These are phyloP conservation scores for Penicillium simplicissimum DNA, from an alignment of 495 filamentous ascomycete genomes.

Conservation along the genomic window DNA sequence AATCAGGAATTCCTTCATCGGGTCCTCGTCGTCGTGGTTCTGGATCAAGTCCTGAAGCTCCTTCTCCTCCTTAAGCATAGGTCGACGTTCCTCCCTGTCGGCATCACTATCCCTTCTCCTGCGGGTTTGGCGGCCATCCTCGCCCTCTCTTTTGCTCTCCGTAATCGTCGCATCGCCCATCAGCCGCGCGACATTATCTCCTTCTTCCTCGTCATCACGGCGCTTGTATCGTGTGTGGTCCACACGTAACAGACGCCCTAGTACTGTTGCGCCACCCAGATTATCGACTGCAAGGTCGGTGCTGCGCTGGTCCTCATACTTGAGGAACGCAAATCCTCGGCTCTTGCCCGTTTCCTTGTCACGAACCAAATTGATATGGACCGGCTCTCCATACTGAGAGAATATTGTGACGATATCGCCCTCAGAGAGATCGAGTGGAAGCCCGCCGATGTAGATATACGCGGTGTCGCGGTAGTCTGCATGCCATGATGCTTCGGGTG, in stretches of 20 bases:
- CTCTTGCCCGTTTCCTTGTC: constrained; percentile 97
- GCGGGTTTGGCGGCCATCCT: constrained; percentile 43
- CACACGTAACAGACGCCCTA: constrained; percentile 79
- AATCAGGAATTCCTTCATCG: constrained; percentile 90
- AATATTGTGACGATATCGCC: constrained; percentile 97
- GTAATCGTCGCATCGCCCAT: constrained; percentile 34
- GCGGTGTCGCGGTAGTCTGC: constrained; percentile 96
- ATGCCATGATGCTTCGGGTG: constrained; percentile 92
- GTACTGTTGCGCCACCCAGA: constrained; percentile 78
- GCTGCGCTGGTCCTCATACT: constrained; percentile 97
- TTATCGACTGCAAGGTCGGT: constrained; percentile 96
- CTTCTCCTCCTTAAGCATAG: constrained; percentile 65
- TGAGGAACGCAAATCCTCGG: constrained; percentile 90
- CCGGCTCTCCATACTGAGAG: constrained; percentile 94
- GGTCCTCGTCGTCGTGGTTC: constrained; percentile 92
- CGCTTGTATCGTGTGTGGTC: constrained; percentile 91
- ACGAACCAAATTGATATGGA: constrained; percentile 83
- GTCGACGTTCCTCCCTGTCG: constrained; percentile 39
- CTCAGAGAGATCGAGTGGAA: constrained; percentile 92
- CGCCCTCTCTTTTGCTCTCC: constrained; percentile 34
- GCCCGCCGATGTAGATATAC: constrained; percentile 92
- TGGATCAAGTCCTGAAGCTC: constrained; percentile 74
- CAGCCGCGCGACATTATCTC: constrained; percentile 51
- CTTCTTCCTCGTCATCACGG: constrained; percentile 80
- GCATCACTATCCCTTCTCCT: constrained; percentile 42